phyloP scores from a whole-genome alignment of 768 basidiomycete species.

The Suillus brevipes region DNA sequence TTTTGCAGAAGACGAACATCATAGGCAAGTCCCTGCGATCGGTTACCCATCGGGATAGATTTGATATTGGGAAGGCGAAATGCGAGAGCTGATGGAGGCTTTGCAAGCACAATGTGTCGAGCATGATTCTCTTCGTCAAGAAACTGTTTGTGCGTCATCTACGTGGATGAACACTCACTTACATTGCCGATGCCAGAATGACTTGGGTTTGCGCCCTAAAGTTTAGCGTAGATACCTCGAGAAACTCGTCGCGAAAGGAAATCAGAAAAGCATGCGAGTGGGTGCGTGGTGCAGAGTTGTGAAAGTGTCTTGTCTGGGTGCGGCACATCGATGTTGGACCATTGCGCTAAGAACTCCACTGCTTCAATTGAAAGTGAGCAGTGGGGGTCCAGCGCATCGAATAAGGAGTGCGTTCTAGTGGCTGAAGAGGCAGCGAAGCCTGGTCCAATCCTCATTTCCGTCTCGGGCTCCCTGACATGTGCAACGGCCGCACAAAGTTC shows the following conservation, averaged over 20 bases:
- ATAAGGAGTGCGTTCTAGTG: no score
- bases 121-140: constrained; percentile 46
- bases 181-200: constrained; percentile 43
- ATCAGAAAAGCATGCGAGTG: not conserved
- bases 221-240: not conserved
- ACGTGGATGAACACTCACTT: constrained; percentile 20
- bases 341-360: not conserved
- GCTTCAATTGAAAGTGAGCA: not conserved
- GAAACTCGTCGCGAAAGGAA: not conserved
- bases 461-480: not conserved
- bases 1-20: constrained; percentile 30
- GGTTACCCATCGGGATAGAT: constrained; percentile 43
- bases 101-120: constrained; percentile 52
- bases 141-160: constrained; percentile 27
- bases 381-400: not conserved
- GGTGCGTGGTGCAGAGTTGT: not conserved
- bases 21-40: constrained; percentile 27
- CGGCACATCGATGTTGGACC: not conserved
- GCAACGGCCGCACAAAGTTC: not conserved
- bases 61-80: constrained; percentile 41
- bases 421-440: not conserved
- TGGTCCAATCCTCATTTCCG: not conserved
- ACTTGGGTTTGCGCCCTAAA: not conserved
- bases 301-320: not conserved
- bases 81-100: constrained; percentile 45